A percentile compares a stretch with the other conserved stretches of the same genome.
These are phyloP conservation scores for Candida arabinofermentans DNA, from an alignment of 805 yeast genomes.

Conservation along the genomic window DNA sequence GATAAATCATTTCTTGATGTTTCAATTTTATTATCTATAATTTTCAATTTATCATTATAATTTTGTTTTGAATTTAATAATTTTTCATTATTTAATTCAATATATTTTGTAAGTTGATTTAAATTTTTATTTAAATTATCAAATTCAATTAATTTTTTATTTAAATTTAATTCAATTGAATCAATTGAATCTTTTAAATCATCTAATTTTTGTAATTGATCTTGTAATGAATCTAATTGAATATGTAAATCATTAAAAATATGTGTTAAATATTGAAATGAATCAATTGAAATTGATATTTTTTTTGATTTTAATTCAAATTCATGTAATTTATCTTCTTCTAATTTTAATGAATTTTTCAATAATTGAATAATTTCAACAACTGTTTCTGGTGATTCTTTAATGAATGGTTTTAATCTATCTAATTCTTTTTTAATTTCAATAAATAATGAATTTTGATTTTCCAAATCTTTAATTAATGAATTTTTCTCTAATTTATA, in stretches of 20 bases:
- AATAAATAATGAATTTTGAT: slow-evolving; percentile 50
- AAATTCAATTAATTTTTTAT: slow-evolving; percentile 37
- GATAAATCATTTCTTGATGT: slow-evolving; percentile 44
- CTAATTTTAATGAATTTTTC: slow-evolving; percentile 39
- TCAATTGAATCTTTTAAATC: slow-evolving; percentile 21
- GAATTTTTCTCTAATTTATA: slow-evolving; percentile 62
- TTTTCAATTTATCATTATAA: slow-evolving; percentile 41
- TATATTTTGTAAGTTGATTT: slow-evolving; percentile 47
- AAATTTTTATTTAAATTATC: slow-evolving; percentile 40
- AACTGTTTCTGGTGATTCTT: slow-evolving; percentile 56
- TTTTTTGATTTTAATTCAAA: slow-evolving; percentile 48
- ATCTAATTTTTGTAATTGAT: slow-evolving; percentile 42
- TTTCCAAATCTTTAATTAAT: slow-evolving; percentile 56
- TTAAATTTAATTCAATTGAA: slow-evolving; percentile 32
- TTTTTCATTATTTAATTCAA: slow-evolving; percentile 45
- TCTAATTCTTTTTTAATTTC: slow-evolving; percentile 59
- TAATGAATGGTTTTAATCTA: slow-evolving; percentile 53
- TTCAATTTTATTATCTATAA: slow-evolving; percentile 38
- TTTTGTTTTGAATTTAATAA: slow-evolving; percentile 40
- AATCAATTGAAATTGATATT: slow-evolving; percentile 50
- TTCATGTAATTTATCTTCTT: slow-evolving; percentile 34
- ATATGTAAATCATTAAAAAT: slow-evolving; percentile 40
- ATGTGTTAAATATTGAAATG: slow-evolving; percentile 49
- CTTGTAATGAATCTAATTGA: slow-evolving; percentile 46
- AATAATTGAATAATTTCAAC: slow-evolving; percentile 51